phyloP scores from a whole-genome alignment of 257 asterid species.

The Anisodus acutangulus region DNA sequence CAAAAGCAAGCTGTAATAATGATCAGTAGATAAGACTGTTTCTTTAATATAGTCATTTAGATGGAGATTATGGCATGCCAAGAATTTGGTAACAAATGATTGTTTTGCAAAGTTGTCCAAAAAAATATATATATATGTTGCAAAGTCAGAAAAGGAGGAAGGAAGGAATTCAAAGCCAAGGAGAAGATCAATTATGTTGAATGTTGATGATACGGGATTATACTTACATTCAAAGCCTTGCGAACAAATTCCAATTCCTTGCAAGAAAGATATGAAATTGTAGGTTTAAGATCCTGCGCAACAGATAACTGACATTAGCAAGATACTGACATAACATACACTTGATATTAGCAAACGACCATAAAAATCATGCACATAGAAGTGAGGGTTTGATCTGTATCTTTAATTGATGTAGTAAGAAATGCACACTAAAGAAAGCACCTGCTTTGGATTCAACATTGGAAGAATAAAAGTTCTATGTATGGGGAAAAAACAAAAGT shows the following conservation, averaged over 20 bases:
- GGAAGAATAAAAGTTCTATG: not conserved
- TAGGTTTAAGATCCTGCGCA: constrained; percentile 73
- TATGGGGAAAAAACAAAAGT: not conserved
- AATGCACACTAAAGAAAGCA: not conserved
- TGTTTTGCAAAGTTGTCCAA: not conserved
- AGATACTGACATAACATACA: constrained; percentile 2
- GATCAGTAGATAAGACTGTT: constrained; percentile 8
- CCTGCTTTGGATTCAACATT: not conserved
- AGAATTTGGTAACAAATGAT: constrained; percentile 4
- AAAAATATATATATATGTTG: too few relatives aligned
- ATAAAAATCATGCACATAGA: not conserved
- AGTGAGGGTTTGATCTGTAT: not conserved
- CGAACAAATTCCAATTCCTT: constrained; percentile 75
- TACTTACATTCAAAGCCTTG: constrained; percentile 73
- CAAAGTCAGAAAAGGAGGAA: not conserved
- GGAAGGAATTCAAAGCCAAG: constrained; percentile 4
- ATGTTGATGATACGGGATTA: not conserved
- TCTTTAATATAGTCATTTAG: constrained; percentile 15
- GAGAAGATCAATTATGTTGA: not conserved
- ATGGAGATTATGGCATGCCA: constrained; percentile 16
- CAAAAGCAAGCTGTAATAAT: constrained; percentile 68
- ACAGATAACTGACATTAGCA: not conserved
- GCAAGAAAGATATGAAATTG: constrained; percentile 74
- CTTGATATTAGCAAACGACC: not conserved
- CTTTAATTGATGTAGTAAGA: not conserved